Evolutionary conservation across 1,139 yeast genomes (phyloP), one percentile per base, ranked within the genome.

Genomic region (Blastobotrys illinoisensis): DNA sequence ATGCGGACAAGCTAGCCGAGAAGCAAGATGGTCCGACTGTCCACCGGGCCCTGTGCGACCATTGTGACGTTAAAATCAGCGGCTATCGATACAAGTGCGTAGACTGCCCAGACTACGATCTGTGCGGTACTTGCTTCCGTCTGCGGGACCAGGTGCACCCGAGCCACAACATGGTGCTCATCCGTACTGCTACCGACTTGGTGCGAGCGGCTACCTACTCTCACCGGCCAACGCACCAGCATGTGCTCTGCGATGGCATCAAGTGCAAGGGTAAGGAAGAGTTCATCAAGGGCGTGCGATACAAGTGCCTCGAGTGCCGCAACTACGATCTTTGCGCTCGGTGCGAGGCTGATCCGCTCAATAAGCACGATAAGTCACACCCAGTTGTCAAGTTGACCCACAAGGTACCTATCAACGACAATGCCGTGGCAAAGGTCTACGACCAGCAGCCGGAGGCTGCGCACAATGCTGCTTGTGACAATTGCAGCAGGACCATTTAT

Each of bases 91-190:
- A 69, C 69, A 74, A 74, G 57, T 81, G 86, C 64, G 66, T 76
- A 57, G 71, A 74, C 18, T 81, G 86, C 61, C 63, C 68, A 1
- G 79, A 81, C 59, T 81, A 72, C 64, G 86, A 82, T 60, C 70
- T 79, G 57, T 81, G 86, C 64, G 67, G 69, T 20, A 56, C 60
- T 5, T 81, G 85, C 64, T 58, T 59, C 50, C 50, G 40, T 18
- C 46, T 48, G 3, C 48, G 53, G 20, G 26, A 47, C 11, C 46
- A 21, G n/a, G 28, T 47, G 21, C 56, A 54, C 40, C 58, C 56
- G 6, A 49, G 46, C 9, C 69, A 66, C 48, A 9, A 50, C n/a
- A 66, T 65, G 56, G 64, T 62, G 11, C 32, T 55, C 20, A 48
- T 64, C 11, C 56, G 53, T 44, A 9, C 47, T 46, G 28, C 53